Percentiles rank a stretch among this genome's conserved stretches.
Evolutionary conservation across 495 filamentous ascomycete genomes (phyloP).

Genomic region (Hypoxylon intermedium): DNA sequence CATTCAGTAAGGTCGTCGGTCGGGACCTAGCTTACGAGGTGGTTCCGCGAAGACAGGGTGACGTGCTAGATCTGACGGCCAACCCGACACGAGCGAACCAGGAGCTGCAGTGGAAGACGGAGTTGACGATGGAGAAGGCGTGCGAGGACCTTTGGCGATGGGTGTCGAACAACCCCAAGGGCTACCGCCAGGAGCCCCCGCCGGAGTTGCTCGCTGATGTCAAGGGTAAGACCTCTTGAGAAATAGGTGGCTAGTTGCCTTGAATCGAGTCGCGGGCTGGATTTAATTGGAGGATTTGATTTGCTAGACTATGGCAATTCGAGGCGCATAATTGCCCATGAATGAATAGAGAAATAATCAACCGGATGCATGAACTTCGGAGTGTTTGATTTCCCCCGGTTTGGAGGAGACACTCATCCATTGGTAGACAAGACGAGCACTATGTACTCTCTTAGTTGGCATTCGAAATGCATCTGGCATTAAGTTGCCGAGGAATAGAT

Average conservation of each 20-base stretch:
- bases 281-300: conserved; percentile 19
- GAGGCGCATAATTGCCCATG: conserved; percentile 8
- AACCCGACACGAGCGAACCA: conserved; percentile 85
- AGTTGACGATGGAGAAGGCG: conserved; percentile 87
- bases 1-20: conserved; percentile 87
- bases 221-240: conserved; percentile 53
- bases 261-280: background rate
- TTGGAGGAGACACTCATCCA: too few relatives aligned
- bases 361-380: too few relatives aligned
- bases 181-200: conserved; percentile 89
- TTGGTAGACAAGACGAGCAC: too few relatives aligned
- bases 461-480: too few relatives aligned
- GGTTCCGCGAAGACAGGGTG: conserved; percentile 79
- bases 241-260: conserved; percentile 5
- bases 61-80: conserved; percentile 93
- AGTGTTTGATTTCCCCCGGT: too few relatives aligned
- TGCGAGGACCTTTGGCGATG: conserved; percentile 96
- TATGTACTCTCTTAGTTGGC: too few relatives aligned
- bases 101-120: conserved; percentile 92
- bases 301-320: conserved; percentile 11
- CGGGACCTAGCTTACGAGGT: conserved; percentile 86
- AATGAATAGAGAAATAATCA: conserved; percentile 23
- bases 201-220: conserved; percentile 78
- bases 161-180: conserved; percentile 93
- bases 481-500: too few relatives aligned